phyloP scores from a whole-genome alignment of 306 rosid genomes.

The Comarum palustre region DNA sequence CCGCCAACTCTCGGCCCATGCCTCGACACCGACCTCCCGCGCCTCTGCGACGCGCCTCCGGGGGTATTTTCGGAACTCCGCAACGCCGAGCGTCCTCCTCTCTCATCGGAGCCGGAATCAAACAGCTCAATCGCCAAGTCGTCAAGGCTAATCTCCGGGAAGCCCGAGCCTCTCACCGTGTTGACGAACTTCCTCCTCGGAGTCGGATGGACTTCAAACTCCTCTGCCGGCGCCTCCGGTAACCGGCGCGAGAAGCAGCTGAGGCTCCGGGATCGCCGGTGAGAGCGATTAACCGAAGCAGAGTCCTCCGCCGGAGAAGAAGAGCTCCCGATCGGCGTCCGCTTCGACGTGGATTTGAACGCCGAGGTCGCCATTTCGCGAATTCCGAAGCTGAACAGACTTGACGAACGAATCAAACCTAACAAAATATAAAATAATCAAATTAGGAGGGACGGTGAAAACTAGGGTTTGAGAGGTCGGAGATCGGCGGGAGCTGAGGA shows the following conservation, averaged over 20 bases:
- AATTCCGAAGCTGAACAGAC: neutral
- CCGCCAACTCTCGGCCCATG: conserved; percentile 35
- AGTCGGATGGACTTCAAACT: conserved; percentile 28
- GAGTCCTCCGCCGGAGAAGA: conserved; percentile 43
- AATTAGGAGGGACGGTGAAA: neutral
- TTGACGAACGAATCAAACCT: neutral
- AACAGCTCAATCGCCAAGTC: conserved; percentile 85
- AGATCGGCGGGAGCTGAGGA: neutral
- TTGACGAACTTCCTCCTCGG: conserved; percentile 71
- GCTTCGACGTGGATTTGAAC: conserved; percentile 86
- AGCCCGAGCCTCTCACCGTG: conserved; percentile 78
- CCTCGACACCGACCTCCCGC: conserved; percentile 96
- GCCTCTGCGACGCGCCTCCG: conserved; percentile 43
- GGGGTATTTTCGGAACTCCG: conserved; percentile 42
- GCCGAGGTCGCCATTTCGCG: conserved; percentile 78
- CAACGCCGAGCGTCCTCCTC: conserved; percentile 46
- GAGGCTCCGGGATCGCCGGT: conserved; percentile 91
- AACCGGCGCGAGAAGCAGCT: conserved; percentile 60
- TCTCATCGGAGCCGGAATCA: conserved; percentile 40
- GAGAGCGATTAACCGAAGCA: conserved; percentile 44
- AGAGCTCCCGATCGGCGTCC: conserved; percentile 58
- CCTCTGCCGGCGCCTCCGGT: conserved; percentile 28
- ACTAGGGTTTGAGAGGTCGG: neutral
- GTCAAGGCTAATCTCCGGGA: conserved; percentile 94
- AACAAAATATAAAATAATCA: neutral